Percentiles rank a stretch among this genome's conserved stretches.
These are phyloP conservation scores for Verticillium isaacii DNA, from an alignment of 2,329 filamentous ascomycete genomes.

Conservation along the genomic window DNA sequence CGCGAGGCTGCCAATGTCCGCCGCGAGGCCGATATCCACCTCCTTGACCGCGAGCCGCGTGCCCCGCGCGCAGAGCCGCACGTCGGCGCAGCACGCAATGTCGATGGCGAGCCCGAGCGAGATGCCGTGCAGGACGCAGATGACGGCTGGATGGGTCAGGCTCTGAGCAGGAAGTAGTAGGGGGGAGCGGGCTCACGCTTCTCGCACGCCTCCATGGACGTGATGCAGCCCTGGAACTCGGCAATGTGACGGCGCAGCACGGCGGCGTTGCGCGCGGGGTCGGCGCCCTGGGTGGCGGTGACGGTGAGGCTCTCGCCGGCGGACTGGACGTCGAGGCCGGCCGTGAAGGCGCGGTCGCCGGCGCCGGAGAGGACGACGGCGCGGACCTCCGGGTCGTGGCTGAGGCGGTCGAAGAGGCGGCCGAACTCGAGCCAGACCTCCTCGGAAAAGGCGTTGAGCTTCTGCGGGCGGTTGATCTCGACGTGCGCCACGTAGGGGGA, in stretches of 20 bases:
- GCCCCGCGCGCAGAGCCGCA: conserved; percentile 59
- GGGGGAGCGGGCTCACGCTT: conserved; percentile 57
- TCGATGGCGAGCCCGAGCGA: conserved; percentile 76
- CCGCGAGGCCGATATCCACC: conserved; percentile 76
- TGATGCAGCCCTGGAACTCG: conserved; percentile 77
- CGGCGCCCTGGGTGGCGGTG: conserved; percentile 28
- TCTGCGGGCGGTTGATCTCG: conserved; percentile 81
- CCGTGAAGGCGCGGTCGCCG: conserved; percentile 78
- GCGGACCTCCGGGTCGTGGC: conserved; percentile 66
- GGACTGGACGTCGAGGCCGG: conserved; percentile 73
- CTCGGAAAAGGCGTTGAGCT: conserved; percentile 84
- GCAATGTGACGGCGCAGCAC: conserved; percentile 62
- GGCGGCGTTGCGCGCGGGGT: conserved; percentile 61
- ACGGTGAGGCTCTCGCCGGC: conserved; percentile 43
- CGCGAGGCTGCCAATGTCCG: conserved; percentile 71
- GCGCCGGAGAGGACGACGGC: conserved; percentile 75
- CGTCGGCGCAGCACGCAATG: conserved; percentile 63
- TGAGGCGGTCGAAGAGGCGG: conserved; percentile 66
- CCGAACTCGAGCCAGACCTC: conserved; percentile 83
- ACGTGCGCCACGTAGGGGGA: conserved; percentile 76
- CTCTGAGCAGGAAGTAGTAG: neutral
- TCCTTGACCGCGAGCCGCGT: conserved; percentile 70
- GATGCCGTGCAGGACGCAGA: conserved; percentile 76
- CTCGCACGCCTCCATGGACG: conserved; percentile 76
- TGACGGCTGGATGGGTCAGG: conserved; percentile 56